phyloP scores from a whole-genome alignment of 2,329 filamentous ascomycete genomes.

The Sphaerostilbella broomeana region DNA sequence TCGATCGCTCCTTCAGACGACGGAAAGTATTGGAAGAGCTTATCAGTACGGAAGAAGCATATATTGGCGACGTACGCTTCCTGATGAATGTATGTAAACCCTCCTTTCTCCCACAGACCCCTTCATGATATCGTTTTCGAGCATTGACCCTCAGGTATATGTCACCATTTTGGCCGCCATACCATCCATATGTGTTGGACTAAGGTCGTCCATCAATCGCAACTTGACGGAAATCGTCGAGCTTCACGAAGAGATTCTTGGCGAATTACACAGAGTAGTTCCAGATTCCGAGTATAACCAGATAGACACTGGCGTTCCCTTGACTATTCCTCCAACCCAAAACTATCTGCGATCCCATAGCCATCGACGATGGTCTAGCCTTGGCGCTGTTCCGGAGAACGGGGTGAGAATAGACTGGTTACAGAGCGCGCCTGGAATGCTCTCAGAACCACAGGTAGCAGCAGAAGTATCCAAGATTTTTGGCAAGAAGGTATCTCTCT shows the following conservation, averaged over 20 bases:
- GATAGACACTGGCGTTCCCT: constrained; percentile 15
- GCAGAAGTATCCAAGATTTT: constrained; percentile 57
- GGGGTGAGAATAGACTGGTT: constrained; percentile 34
- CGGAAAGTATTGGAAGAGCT: constrained; percentile 79
- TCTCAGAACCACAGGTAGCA: constrained; percentile 52
- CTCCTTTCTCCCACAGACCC: rapidly evolving
- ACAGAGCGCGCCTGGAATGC: constrained; percentile 43
- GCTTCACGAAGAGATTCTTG: constrained; percentile 75
- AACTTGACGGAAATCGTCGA: constrained; percentile 75
- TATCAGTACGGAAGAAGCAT: constrained; percentile 78
- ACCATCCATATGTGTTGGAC: constrained; percentile 55
- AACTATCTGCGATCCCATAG: constrained; percentile 13
- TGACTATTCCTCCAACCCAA: constrained; percentile 13
- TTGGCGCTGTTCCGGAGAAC: constrained; percentile 40
- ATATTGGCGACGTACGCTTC: constrained; percentile 80
- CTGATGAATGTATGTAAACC: constrained; percentile 64
- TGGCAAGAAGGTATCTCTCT: constrained; percentile 44
- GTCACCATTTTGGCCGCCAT: constrained; percentile 68
- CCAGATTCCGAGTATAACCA: constrained; percentile 61
- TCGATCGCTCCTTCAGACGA: constrained; percentile 65
- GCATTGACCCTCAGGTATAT: constrained; percentile 51
- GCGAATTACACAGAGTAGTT: constrained; percentile 63
- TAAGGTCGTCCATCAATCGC: constrained; percentile 67
- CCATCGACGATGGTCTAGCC: constrained; percentile 43
- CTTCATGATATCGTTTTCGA: constrained; percentile 11